Evolutionary conservation across 805 yeast species (phyloP).

Genomic region (Suhomyces sp.): DNA sequence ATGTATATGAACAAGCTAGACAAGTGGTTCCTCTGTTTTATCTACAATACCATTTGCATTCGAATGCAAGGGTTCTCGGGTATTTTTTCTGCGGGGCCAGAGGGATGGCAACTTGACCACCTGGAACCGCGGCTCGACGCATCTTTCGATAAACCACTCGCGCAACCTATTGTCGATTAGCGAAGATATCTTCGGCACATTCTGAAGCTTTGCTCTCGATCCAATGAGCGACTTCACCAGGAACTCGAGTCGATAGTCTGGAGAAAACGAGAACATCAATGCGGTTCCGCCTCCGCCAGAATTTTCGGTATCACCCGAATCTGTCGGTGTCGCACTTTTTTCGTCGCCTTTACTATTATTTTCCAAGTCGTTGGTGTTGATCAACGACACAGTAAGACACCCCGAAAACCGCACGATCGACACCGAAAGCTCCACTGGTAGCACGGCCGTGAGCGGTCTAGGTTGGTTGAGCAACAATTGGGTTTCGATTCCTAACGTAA

Average conservation of each 20-base stretch:
- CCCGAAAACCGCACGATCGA: slow-evolving; percentile 91
- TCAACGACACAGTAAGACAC: slow-evolving; percentile 73
- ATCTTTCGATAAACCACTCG: slow-evolving; percentile 87
- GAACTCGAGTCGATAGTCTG: slow-evolving; percentile 87
- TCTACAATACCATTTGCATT: slow-evolving; percentile 16
- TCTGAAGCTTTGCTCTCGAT: slow-evolving; percentile 85
- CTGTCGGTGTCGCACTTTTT: slow-evolving; percentile 23
- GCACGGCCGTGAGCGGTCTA: slow-evolving; percentile 74
- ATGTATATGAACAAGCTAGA: too few species aligned
- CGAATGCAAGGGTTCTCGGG: slow-evolving; percentile 26
- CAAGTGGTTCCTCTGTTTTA: slow-evolving; percentile 11
- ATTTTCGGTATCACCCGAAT: slow-evolving; percentile 1
- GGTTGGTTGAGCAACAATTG: slow-evolving; percentile 77
- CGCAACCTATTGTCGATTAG: slow-evolving; percentile 78
- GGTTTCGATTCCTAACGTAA: slow-evolving; percentile 84
- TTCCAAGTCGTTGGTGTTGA: slow-evolving; percentile 41
- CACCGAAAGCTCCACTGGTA: slow-evolving; percentile 82
- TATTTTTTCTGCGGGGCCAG: slow-evolving; percentile 63
- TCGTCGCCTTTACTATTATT: neutral
- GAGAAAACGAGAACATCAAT: slow-evolving; percentile 83
- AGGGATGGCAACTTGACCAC: slow-evolving; percentile 78
- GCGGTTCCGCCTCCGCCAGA: slow-evolving; percentile 50
- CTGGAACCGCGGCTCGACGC: slow-evolving; percentile 92
- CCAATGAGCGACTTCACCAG: slow-evolving; percentile 88
- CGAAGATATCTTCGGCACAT: slow-evolving; percentile 87